phyloP scores from a whole-genome alignment of 768 basidiomycete genomes.

The Filobasidium wieringae region DNA sequence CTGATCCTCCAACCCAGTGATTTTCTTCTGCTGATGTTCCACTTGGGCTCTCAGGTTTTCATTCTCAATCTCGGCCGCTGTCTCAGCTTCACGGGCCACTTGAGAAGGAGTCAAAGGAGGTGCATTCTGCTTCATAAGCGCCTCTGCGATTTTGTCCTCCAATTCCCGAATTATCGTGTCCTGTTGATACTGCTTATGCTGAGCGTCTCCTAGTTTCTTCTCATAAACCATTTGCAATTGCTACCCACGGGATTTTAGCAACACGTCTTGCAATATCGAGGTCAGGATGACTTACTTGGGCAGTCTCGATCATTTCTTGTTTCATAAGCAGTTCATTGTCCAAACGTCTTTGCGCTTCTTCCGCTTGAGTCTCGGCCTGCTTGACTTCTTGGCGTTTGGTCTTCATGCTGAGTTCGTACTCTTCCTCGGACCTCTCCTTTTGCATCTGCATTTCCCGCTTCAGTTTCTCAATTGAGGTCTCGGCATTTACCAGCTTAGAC shows the following conservation, averaged over 20 bases:
- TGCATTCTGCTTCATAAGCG: conserved; percentile 1
- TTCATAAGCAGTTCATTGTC: not conserved
- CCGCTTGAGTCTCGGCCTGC: conserved; percentile 63
- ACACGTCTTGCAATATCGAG: not conserved
- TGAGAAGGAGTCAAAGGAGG: conserved; percentile 4
- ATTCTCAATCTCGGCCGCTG: conserved; percentile 87
- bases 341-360: conserved; percentile 46
- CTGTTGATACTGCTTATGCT: conserved; percentile 18
- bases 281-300: not conserved
- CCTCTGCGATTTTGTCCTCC: conserved; percentile 27
- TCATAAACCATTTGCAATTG: conserved; percentile 45
- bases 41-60: conserved; percentile 81
- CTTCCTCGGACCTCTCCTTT: conserved; percentile 21
- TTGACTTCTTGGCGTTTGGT: conserved; percentile 45
- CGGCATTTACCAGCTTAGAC: conserved; percentile 17
- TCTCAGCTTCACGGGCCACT: conserved; percentile 41
- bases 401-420: conserved; percentile 30
- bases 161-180: conserved; percentile 24
- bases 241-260: not conserved
- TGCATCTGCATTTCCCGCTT: conserved; percentile 27
- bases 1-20: conserved; percentile 64
- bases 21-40: conserved; percentile 69
- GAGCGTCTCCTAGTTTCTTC: conserved; percentile 44
- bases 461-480: conserved; percentile 22
- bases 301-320: conserved; percentile 1